Evolutionary conservation across 805 yeast species (phyloP), one percentile per base, ranked within the genome.

Genomic region (Candida coleopterorum): DNA sequence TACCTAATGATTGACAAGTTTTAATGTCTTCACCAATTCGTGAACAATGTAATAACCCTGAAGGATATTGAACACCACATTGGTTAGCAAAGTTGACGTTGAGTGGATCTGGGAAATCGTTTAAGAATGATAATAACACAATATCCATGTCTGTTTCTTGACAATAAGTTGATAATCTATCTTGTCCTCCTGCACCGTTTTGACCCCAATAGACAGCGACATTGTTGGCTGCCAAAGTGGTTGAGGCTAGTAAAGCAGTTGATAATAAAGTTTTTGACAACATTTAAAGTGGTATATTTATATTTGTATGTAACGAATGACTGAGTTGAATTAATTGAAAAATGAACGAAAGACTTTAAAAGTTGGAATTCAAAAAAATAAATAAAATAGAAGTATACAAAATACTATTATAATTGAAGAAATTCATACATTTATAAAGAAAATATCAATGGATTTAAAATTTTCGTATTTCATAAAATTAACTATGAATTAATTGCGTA

Each of bases 1-100:
- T 84, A 38, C 95, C 96, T 9, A 64, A 48, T 2, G 61, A 53
- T 61, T 87, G 96, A 60, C 96, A 87, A 7, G 79, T 67, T 40
- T 68, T 53, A 44, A 87, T 86, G 46, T 84, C 89, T 28, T 65
- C 63, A 21, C 70, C 86, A 39, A 55, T 52, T 25, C 43, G 43
- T 8, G 60, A 35, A 37, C 64, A 56, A 31, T 64, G 44, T 32
- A 58, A 44, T 75, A 60, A 27, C 57, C 68, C 77, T 9, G 23
- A 14, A 45, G 60, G 65, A 34, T 59, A 70, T 26, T 47, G 40
- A n/a, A 18, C 41, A 31, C 45, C 43, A 38, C 55, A 51, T 39
- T 43, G 49, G 31, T 46, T 49, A 18, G 54, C 47, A 31, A 51
- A 48, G 34, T 51, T 47, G n/a, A 48, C 35, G 22, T 41, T 29